These are phyloP conservation scores for Ceratocystis papillata DNA, from an alignment of 2,329 filamentous ascomycete species.

Conservation along the genomic window DNA sequence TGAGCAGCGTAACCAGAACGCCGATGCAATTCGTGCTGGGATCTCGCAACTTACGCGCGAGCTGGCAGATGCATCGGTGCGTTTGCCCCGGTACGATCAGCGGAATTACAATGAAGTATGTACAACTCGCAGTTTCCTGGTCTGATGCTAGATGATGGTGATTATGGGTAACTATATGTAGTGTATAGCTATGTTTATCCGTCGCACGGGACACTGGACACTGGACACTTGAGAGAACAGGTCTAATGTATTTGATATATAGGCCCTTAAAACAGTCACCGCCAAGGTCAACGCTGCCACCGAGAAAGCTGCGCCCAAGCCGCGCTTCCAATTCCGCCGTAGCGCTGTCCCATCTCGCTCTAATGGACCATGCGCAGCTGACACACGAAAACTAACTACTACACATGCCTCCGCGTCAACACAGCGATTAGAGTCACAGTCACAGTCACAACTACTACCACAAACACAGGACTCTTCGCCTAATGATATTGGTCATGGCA, in stretches of 20 bases:
- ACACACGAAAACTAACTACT: constrained; percentile 34
- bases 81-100: constrained; percentile 81
- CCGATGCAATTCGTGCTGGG: constrained; percentile 66
- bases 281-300: constrained; percentile 65
- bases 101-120: constrained; percentile 68
- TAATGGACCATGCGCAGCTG: constrained; percentile 33
- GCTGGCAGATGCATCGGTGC: constrained; percentile 71
- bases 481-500: constrained; percentile 28
- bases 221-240: too few relatives aligned
- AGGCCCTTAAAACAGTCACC: constrained; percentile 70
- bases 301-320: constrained; percentile 57
- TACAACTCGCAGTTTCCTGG: not conserved
- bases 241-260: constrained; percentile 14
- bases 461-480: not conserved
- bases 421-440: constrained; percentile 1
- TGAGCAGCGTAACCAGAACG: constrained; percentile 65
- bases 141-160: not conserved
- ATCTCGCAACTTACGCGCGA: constrained; percentile 74
- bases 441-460: not conserved
- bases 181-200: not conserved
- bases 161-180: too few relatives aligned
- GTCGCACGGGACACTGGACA: too few relatives aligned
- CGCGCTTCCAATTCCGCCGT: constrained; percentile 69
- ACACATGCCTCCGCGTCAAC: constrained; percentile 31
- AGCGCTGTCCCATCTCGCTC: constrained; percentile 28